Evolutionary conservation across 1,284 basidiomycete genomes (phyloP).

Genomic region (Xanthoconium separans): DNA sequence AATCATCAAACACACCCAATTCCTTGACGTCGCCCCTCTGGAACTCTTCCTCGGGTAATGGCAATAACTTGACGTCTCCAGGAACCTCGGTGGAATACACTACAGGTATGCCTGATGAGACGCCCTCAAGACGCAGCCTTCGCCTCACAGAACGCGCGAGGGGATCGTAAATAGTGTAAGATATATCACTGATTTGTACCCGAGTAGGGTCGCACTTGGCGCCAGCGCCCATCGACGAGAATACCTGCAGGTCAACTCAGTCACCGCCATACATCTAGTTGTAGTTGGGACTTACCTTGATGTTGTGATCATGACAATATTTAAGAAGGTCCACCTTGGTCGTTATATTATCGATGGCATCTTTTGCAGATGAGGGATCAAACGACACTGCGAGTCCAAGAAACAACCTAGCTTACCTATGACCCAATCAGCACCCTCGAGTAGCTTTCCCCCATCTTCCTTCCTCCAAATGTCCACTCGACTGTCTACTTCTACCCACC

Average conservation of each 20-base stretch:
- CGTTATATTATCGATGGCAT: conserved; percentile 96
- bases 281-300: conserved; percentile 55
- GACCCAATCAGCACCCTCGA: conserved; percentile 88
- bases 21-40: conserved; percentile 89
- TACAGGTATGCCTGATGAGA: conserved; percentile 81
- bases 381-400: conserved; percentile 14
- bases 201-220: conserved; percentile 95
- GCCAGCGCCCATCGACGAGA: conserved; percentile 98
- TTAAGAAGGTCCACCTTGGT: conserved; percentile 91
- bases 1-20: conserved; percentile 90
- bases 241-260: conserved; percentile 53
- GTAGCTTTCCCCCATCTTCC: conserved; percentile 65
- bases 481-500: conserved; percentile 78
- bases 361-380: conserved; percentile 37
- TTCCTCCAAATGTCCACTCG: conserved; percentile 82
- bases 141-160: conserved; percentile 89
- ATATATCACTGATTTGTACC: conserved; percentile 95
- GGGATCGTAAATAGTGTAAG: conserved; percentile 91
- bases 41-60: conserved; percentile 91
- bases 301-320: conserved; percentile 72
- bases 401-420: conserved; percentile 53
- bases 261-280: not conserved
- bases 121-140: conserved; percentile 69
- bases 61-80: conserved; percentile 83
- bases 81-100: conserved; percentile 97